Conservation (phyloP, 2,329 filamentous ascomycete genomes). For the Exophiala oligosperma region DNA sequence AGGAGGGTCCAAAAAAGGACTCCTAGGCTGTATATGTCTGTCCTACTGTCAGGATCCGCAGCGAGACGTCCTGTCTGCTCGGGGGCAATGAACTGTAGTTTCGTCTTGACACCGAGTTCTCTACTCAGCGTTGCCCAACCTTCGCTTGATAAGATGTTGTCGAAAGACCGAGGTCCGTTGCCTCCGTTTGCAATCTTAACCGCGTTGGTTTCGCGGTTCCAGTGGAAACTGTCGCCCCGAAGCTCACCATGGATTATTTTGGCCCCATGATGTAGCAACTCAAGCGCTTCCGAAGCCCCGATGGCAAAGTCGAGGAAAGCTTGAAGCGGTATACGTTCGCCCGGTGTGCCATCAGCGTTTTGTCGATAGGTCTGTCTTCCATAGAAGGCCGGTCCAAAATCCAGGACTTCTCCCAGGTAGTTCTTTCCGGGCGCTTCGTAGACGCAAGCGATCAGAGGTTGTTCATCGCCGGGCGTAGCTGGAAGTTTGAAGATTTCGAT, state of each 20-base stretch:
- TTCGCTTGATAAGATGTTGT: conserved; percentile 79
- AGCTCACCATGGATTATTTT: conserved; percentile 89
- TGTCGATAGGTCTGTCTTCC: conserved; percentile 49
- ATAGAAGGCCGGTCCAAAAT: conserved; percentile 74
- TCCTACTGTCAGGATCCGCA: conserved; percentile 85
- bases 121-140: conserved; percentile 84
- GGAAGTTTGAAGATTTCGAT: conserved; percentile 75
- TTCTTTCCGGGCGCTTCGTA: conserved; percentile 78
- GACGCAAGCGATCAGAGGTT: conserved; percentile 73
- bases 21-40: conserved; percentile 90
- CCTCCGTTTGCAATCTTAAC: conserved; percentile 85
- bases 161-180: conserved; percentile 82
- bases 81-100: conserved; percentile 87
- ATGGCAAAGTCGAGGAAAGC: conserved; percentile 89
- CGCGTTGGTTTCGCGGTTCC: conserved; percentile 65
- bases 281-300: conserved; percentile 79
- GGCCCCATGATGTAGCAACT: conserved; percentile 86
- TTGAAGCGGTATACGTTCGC: conserved; percentile 66
- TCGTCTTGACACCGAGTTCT: conserved; percentile 82
- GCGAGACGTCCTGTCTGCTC: conserved; percentile 94
- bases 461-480: conserved; percentile 67
- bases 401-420: conserved; percentile 65
- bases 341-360: conserved; percentile 47
- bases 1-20: conserved; percentile 86
- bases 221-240: conserved; percentile 87